Percentiles rank a stretch among this genome's conserved stretches.
These are phyloP conservation scores for Myxozyma nipponensis DNA, from an alignment of 805 yeast genomes.

Conservation along the genomic window DNA sequence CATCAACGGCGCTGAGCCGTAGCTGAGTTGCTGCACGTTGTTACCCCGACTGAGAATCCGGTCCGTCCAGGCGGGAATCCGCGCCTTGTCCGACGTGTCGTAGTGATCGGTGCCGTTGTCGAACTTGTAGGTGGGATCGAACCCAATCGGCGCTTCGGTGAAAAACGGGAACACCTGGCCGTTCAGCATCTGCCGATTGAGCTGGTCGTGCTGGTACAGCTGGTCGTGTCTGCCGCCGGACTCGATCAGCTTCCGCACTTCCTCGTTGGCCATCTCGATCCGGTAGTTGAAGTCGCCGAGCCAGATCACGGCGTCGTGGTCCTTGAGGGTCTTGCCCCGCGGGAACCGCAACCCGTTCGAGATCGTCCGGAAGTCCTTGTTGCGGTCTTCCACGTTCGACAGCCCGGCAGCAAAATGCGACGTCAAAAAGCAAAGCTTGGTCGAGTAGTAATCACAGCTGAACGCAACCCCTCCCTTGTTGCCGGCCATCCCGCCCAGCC, in stretches of 20 bases:
- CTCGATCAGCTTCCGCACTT: conserved; percentile 56
- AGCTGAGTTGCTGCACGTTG: conserved; percentile 57
- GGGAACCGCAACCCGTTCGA: conserved; percentile 72
- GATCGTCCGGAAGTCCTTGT: conserved; percentile 74
- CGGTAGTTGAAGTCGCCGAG: conserved; percentile 92
- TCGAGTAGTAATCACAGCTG: conserved; percentile 73
- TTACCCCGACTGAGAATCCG: conserved; percentile 67
- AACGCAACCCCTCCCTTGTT: conserved; percentile 96
- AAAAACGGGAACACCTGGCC: conserved; percentile 72
- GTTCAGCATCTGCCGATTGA: conserved; percentile 65
- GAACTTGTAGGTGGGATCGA: conserved; percentile 88
- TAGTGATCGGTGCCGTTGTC: conserved; percentile 77
- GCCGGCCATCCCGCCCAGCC: conserved; percentile 94
- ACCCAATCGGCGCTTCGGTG: conserved; percentile 69
- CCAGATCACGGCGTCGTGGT: conserved; percentile 89
- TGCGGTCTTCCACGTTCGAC: conserved; percentile 75
- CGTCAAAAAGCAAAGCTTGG: conserved; percentile 78
- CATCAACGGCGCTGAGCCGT: conserved; percentile 56
- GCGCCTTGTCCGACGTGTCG: conserved; percentile 85
- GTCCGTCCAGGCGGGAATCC: conserved; percentile 97
- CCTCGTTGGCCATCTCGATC: conserved; percentile 64
- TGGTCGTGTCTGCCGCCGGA: conserved; percentile 45
- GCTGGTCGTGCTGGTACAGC: conserved; percentile 71
- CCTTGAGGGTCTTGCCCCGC: conserved; percentile 68
- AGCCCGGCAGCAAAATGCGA: conserved; percentile 95